phyloP scores from a whole-genome alignment of 768 basidiomycete species.

The Chalciporus chontae region DNA sequence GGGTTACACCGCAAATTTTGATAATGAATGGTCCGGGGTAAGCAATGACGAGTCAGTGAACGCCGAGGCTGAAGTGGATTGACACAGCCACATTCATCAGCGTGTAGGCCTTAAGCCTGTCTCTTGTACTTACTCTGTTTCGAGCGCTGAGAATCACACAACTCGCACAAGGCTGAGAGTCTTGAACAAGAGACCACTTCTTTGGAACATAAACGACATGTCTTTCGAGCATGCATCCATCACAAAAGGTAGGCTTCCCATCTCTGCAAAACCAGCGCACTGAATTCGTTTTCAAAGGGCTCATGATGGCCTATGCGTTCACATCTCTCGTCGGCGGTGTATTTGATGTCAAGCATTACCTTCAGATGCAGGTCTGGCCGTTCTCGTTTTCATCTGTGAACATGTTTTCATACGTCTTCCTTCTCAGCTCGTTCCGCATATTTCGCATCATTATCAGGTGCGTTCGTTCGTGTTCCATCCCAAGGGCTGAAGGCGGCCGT shows the following conservation, averaged over 20 bases:
- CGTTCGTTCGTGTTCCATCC: slow-evolving; percentile 3
- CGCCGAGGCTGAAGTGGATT: too few species aligned
- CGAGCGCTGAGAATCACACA: not conserved
- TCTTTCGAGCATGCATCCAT: slow-evolving; percentile 84
- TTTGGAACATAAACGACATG: slow-evolving; percentile 37
- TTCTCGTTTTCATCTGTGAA: slow-evolving; percentile 2
- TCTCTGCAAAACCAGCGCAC: slow-evolving; percentile 2
- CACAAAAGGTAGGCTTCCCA: slow-evolving; percentile 61
- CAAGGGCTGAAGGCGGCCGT: slow-evolving; percentile 19
- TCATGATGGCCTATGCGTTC: slow-evolving; percentile 71
- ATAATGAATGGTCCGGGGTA: too few species aligned
- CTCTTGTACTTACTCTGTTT: not conserved
- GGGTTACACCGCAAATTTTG: too few species aligned
- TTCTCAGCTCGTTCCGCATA: slow-evolving; percentile 74
- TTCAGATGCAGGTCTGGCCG: slow-evolving; percentile 70
- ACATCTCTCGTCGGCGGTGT: slow-evolving; percentile 73
- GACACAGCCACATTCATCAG: too few species aligned
- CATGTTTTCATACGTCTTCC: slow-evolving; percentile 7
- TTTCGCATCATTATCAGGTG: slow-evolving; percentile 89
- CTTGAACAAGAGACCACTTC: not conserved
- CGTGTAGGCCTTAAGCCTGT: not conserved
- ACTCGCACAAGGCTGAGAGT: not conserved
- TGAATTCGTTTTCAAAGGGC: slow-evolving; percentile 41
- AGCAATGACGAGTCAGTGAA: too few species aligned
- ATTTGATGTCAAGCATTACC: slow-evolving; percentile 85